Conservation (phyloP, 768 basidiomycete genomes). For the Panellus pusillus region DNA sequence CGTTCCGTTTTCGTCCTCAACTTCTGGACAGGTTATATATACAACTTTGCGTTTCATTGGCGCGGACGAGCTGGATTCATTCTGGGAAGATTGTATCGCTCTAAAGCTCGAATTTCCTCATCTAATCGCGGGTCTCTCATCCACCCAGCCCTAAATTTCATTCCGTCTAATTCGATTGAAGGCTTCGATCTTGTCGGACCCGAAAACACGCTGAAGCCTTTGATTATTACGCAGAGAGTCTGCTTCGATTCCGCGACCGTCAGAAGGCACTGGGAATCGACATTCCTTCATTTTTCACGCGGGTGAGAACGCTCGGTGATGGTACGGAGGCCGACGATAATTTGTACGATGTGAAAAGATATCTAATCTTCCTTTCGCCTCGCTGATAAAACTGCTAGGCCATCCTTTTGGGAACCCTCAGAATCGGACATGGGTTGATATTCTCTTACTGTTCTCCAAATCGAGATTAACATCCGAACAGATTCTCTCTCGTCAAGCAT, state of each 20-base stretch:
- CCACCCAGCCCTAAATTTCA: neutral
- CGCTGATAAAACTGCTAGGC: constrained; percentile 32
- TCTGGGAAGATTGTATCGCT: constrained; percentile 71
- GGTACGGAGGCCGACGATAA: constrained; percentile 70
- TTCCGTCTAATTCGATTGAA: constrained; percentile 25
- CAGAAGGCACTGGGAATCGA: constrained; percentile 58
- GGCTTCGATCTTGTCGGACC: constrained; percentile 84
- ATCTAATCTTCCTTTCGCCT: no score
- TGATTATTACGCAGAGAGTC: constrained; percentile 62
- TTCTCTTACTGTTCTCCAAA: neutral
- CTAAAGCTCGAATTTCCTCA: constrained; percentile 76
- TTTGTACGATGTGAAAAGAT: constrained; percentile 51
- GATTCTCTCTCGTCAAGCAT: constrained; percentile 77
- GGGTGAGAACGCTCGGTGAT: constrained; percentile 78
- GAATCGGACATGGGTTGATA: constrained; percentile 76
- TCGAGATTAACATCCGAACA: constrained; percentile 25
- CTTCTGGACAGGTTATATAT: constrained; percentile 63
- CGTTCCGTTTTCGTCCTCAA: neutral
- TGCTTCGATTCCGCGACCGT: constrained; percentile 58
- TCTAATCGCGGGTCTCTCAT: constrained; percentile 59
- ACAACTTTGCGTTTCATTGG: constrained; percentile 57
- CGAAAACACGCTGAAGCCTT: constrained; percentile 60
- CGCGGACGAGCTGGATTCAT: constrained; percentile 59
- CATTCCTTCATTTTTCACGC: constrained; percentile 78
- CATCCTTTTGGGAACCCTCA: constrained; percentile 72